A percentile compares a stretch with the other conserved stretches of the same genome.
Conservation (phyloP, 257 asterid species). For the Ilex aquifolium region DNA sequence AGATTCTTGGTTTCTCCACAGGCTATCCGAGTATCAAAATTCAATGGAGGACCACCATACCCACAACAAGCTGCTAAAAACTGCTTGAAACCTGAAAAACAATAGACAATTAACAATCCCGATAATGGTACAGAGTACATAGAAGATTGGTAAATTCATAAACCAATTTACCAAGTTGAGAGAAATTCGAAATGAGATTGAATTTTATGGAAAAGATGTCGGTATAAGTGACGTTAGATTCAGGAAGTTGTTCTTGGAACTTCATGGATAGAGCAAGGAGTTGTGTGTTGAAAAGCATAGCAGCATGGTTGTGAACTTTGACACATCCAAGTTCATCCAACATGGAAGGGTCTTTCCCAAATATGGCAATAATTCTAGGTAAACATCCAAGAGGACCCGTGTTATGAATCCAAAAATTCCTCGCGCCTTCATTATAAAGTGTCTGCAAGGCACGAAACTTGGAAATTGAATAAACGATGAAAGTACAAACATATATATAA, state of each 20-base stretch:
- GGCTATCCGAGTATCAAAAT: slow-evolving; percentile 18
- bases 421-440: slow-evolving; percentile 35
- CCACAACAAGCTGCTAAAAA: slow-evolving; percentile 16
- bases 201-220: slow-evolving; percentile 31
- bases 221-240: slow-evolving; percentile 31
- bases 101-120: background rate
- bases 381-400: slow-evolving; percentile 54
- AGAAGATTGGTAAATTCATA: slow-evolving; percentile 9
- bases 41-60: slow-evolving; percentile 23
- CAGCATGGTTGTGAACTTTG: slow-evolving; percentile 32
- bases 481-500: background rate
- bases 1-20: slow-evolving; percentile 31
- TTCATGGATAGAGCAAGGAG: slow-evolving; percentile 21
- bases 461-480: background rate
- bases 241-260: slow-evolving; percentile 18
- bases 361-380: slow-evolving; percentile 24
- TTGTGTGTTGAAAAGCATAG: slow-evolving; percentile 34
- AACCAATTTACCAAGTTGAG: slow-evolving; percentile 16
- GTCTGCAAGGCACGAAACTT: slow-evolving; percentile 13
- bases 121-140: slow-evolving; percentile 4
- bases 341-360: slow-evolving; percentile 21
- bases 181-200: slow-evolving; percentile 20
- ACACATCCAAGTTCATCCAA: slow-evolving; percentile 31
- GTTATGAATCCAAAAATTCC: slow-evolving; percentile 48
- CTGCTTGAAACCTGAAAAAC: slow-evolving; percentile 19